phyloP scores from a whole-genome alignment of 1,284 basidiomycete genomes.

The Vanrija sp. region DNA sequence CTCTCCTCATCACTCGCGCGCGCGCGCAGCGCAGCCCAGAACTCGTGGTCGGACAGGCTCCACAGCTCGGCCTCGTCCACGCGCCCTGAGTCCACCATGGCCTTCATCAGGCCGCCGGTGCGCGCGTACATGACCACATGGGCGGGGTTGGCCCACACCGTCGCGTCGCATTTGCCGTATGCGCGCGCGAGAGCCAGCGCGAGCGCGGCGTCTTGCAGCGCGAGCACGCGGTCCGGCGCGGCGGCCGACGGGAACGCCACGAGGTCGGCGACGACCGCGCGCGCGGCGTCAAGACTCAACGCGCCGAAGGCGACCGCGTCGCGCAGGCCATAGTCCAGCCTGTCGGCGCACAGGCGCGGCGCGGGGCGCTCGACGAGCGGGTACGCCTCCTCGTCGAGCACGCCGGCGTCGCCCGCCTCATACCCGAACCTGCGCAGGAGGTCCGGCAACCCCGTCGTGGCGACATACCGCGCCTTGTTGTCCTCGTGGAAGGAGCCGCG shows the following conservation, averaged over 20 bases:
- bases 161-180: constrained; percentile 6
- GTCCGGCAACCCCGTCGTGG: constrained; percentile 3
- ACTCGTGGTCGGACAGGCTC: constrained; percentile 10
- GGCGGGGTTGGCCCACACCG: constrained; percentile 13
- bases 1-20: neutral
- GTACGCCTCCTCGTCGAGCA: constrained; percentile 15
- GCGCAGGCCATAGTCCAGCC: constrained; percentile 19
- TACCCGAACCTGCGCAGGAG: neutral
- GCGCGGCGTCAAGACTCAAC: neutral
- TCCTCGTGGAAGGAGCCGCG: constrained; percentile 13
- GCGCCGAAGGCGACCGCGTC: constrained; percentile 12
- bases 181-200: constrained; percentile 10
- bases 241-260: neutral
- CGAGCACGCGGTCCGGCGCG: constrained; percentile 5
- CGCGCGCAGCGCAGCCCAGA: constrained; percentile 7
- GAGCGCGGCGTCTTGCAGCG: neutral
- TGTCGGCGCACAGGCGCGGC: constrained; percentile 15
- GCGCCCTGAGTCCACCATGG: constrained; percentile 1
- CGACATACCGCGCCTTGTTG: constrained; percentile 13
- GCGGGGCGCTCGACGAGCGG: constrained; percentile 12
- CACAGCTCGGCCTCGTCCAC: constrained; percentile 11
- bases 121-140: constrained; percentile 8
- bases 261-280: constrained; percentile 1
- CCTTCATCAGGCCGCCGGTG: constrained; percentile 7
- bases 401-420: neutral